Conservation (phyloP, 129 eudicot species). For the Mikania micrantha region DNA sequence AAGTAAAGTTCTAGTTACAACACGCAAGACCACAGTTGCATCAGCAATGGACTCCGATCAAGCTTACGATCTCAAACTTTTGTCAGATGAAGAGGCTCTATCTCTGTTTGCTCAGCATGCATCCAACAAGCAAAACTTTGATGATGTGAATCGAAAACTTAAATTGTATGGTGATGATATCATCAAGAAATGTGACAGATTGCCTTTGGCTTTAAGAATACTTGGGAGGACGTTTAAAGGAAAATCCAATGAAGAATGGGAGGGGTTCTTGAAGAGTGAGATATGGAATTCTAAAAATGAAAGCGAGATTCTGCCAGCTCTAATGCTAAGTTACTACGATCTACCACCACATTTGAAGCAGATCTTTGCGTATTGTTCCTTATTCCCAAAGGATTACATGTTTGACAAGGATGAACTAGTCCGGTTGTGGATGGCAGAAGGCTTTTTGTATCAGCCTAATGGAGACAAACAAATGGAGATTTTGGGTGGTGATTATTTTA, state of each 20-base stretch:
- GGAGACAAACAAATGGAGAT: neutral
- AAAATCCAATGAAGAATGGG: neutral
- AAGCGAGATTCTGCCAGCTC: neutral
- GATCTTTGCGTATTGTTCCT: neutral
- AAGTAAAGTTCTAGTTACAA: neutral
- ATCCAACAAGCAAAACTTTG: neutral
- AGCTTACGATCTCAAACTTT: neutral
- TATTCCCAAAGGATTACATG: neutral
- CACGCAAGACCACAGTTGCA: neutral
- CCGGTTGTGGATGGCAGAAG: constrained; percentile 1
- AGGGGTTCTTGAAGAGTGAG: neutral
- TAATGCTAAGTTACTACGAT: neutral
- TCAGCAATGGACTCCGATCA: neutral
- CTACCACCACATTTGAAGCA: neutral
- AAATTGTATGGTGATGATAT: neutral
- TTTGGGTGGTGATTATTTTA: neutral
- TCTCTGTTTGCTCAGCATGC: neutral
- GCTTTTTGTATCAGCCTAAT: neutral
- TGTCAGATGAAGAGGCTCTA: neutral
- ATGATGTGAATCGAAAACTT: neutral
- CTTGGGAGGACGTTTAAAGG: neutral
- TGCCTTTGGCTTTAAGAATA: neutral
- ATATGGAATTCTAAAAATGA: too few relatives aligned
- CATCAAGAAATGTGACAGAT: neutral
- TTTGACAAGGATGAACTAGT: too few relatives aligned